Evolutionary conservation across 148 eudicot genomes (phyloP).

Genomic region (Camellia granthamiana): DNA sequence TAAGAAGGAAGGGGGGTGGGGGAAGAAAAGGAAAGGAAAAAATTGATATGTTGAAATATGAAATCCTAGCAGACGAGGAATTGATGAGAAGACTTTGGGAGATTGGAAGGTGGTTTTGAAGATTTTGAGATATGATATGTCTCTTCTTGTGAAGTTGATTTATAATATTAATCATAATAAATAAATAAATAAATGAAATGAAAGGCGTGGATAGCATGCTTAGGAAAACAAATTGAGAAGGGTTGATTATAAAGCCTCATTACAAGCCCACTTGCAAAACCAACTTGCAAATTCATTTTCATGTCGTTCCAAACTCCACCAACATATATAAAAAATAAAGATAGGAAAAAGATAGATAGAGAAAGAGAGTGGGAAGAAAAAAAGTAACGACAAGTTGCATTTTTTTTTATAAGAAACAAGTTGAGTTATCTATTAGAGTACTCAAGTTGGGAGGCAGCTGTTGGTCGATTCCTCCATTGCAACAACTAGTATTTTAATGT

Average conservation of each 20-base stretch:
- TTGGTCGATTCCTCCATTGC: constrained; percentile 5
- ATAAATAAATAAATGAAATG: neutral
- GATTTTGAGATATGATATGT: neutral
- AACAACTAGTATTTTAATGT: neutral
- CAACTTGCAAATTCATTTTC: constrained; percentile 33
- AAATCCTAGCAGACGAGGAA: neutral
- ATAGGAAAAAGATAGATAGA: neutral
- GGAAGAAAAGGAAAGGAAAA: too few species aligned
- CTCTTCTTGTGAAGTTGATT: neutral
- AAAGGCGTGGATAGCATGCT: neutral
- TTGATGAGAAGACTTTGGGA: neutral
- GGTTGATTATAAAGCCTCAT: constrained; percentile 9
- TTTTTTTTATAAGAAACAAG: neutral
- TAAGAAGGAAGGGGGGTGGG: too few species aligned
- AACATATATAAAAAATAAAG: constrained; percentile 7
- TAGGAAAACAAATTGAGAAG: neutral
- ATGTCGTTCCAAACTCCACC: neutral
- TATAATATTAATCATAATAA: neutral
- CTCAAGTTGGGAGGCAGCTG: neutral
- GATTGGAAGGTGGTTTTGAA: neutral
- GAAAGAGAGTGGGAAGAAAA: neutral
- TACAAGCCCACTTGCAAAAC: constrained; percentile 29
- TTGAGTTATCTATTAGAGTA: neutral
- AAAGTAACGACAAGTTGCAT: neutral
- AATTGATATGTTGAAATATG: too few species aligned